Base-by-base conservation (phyloP, 495 filamentous ascomycete genomes). In the Penicillium bialowiezense region DNA sequence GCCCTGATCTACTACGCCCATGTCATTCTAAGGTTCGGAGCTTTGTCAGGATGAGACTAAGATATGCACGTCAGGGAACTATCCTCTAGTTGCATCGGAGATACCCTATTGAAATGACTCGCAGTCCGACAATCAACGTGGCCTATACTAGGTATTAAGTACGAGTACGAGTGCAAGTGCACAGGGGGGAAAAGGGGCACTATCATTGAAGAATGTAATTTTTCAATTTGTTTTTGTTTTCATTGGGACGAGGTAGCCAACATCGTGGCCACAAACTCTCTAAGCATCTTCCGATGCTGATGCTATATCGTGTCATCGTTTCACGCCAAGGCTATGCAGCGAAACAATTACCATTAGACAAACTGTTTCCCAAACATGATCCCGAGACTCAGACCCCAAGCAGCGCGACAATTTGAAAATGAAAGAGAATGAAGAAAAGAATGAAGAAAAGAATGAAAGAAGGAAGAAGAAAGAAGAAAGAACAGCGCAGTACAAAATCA, bases 271-370 rank as follows among this genome's bases (percentile, higher is more conserved):
- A n/a, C n/a, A n/a, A n/a, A n/a, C n/a, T n/a, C n/a, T n/a, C n/a
- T n/a, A n/a, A n/a, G n/a, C n/a, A n/a, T n/a, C n/a, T n/a, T 26
- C 23, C 23, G 23, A 26, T 4, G 4, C 3, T 26, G 23, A 26
- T 26, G 39, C 21, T 15, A 35, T 26, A 44, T 13, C 29, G 23
- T 24, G 33, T 35, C 13, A 24, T 24, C 43, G 19, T 36, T 35
- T 18, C 32, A 36, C 14, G 9, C 43, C 43, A 26, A 24, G 41
- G 28, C 29, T 33, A 43, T 51, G 21, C 28, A 35, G 10, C 13
- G 21, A 40, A 46, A 41, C 23, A 23, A 55, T 55, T 55, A 51
- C 37, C 7, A 34, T 55, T 51, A 51, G 31, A 38, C 39, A 23
- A 31, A 32, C 21, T 19, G 39, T 24, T 37, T 21, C 21, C 21